Evolutionary conservation across 2,329 filamentous ascomycete genomes (phyloP).

Genomic region (Fusarium sp.): DNA sequence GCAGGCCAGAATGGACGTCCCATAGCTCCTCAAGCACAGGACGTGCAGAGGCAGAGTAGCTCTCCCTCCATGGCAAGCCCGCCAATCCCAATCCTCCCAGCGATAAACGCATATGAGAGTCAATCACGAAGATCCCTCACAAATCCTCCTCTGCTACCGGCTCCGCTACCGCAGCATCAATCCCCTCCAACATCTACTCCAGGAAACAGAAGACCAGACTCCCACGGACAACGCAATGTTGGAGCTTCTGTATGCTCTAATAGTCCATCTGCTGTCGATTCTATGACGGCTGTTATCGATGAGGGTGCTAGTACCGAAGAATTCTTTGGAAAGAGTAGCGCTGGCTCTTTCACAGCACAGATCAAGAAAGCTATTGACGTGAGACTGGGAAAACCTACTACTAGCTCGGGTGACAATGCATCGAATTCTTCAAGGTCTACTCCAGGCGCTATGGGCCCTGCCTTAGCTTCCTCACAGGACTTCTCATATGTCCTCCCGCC

Average conservation of each 20-base stretch:
- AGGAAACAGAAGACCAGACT: conserved; percentile 10
- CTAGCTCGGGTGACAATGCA: background rate
- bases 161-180: conserved; percentile 1
- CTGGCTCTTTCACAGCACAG: conserved; percentile 58
- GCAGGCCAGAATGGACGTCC: background rate
- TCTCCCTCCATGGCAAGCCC: background rate
- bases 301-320: conserved; percentile 54
- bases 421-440: background rate
- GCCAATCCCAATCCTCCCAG: background rate
- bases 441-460: background rate
- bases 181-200: conserved; percentile 26
- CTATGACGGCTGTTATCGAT: conserved; percentile 58
- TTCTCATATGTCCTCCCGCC: conserved; percentile 57
- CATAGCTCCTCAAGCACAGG: background rate
- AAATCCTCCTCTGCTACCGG: background rate
- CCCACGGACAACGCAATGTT: conserved; percentile 1
- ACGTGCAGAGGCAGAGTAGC: background rate
- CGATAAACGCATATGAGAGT: background rate
- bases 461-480: conserved; percentile 34
- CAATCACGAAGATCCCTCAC: background rate
- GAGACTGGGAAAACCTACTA: conserved; percentile 33
- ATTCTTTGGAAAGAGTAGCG: conserved; percentile 60
- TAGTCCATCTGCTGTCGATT: conserved; percentile 53
- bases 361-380: conserved; percentile 57
- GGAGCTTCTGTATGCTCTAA: conserved; percentile 30